Base-by-base conservation (phyloP, 2,329 filamentous ascomycete genomes). In the Bipolaris victoriae region DNA sequence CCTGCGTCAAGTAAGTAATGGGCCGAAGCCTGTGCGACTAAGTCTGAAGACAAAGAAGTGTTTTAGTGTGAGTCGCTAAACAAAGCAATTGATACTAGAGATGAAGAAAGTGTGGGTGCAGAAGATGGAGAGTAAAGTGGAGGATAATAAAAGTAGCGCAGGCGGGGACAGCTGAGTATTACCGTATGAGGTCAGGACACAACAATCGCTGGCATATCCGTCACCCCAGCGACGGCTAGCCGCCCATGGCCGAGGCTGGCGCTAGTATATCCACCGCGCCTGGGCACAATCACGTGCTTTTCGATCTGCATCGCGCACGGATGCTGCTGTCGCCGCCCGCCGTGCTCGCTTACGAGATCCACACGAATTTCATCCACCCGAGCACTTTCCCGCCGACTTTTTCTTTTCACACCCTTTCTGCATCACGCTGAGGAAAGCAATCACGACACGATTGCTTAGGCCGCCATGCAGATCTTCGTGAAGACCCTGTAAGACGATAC, bases 391-490 rank as follows among this genome's bases (percentile, higher is more conserved):
- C 33, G 13, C 22, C 44, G 33, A 36, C 40, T 24, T 39, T 48
- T 55, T 55, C 39, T 41, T 43, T 44, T 31, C 47, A 43, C 52
- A 55, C 26, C 52, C 52, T 51, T 55, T 55, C 46, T 49, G 52
- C 52, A 55, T 55, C 52, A 51, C 49, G 47, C 47, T 55, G 52
- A 55, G 52, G 52, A 55, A 55, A 56, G 53, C 53, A 56, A 50
- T 52, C 53, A 46, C 43, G 16, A 45, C 46, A 46, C 36, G 44
- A 55, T 55, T 53, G 49, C 44, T 55, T 41, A 49, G 41, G 52
- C 52, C 55, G 49, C 46, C 79, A 96, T 97, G 93, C 93, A 97
- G 86, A 97, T 97, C 85, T 97, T 97, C 81, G 93, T 97, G 74
- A 97, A 97, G 89, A 97, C 92, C 72, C 86, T 49, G 46, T 49